Conservation (phyloP, 202 grass and related monocot genomes). For the Carex sylvatica region DNA sequence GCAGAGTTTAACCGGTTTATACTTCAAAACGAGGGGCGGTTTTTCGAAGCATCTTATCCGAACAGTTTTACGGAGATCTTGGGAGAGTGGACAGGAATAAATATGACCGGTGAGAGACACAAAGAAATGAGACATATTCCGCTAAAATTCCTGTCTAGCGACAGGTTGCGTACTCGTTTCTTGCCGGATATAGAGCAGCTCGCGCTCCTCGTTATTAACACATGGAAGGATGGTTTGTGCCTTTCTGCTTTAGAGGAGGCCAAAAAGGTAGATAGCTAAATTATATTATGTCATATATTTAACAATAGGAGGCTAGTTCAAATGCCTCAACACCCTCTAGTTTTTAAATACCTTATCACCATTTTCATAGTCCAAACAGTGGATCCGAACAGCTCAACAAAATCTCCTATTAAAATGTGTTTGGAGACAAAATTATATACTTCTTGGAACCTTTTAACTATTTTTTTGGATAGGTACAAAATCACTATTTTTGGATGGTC, state of each 20-base stretch:
- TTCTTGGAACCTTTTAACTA: too few species aligned
- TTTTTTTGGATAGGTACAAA: too few species aligned
- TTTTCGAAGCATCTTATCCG: constrained; percentile 46
- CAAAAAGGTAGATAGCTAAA: constrained; percentile 37
- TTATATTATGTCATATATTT: too few species aligned
- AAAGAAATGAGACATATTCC: constrained; percentile 29
- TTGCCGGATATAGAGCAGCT: constrained; percentile 27
- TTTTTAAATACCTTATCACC: too few species aligned
- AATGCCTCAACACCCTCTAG: too few species aligned
- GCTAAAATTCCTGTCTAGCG: constrained; percentile 27
- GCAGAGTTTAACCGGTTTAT: constrained; percentile 43
- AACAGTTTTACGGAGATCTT: constrained; percentile 29
- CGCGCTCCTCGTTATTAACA: constrained; percentile 13
- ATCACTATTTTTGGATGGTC: too few species aligned
- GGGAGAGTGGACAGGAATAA: constrained; percentile 34
- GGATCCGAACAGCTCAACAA: too few species aligned
- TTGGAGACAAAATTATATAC: too few species aligned
- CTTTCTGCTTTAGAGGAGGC: constrained; percentile 35
- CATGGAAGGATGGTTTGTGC: constrained; percentile 25
- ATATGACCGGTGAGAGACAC: constrained; percentile 41
- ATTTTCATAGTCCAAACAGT: too few species aligned
- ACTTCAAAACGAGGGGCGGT: constrained; percentile 39
- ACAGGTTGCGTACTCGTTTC: constrained; percentile 7
- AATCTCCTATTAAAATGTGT: too few species aligned
- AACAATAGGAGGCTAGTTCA: too few species aligned